These are phyloP conservation scores for Lasiodiplodia theobromae DNA, from an alignment of 2,329 filamentous ascomycete genomes.

Conservation along the genomic window DNA sequence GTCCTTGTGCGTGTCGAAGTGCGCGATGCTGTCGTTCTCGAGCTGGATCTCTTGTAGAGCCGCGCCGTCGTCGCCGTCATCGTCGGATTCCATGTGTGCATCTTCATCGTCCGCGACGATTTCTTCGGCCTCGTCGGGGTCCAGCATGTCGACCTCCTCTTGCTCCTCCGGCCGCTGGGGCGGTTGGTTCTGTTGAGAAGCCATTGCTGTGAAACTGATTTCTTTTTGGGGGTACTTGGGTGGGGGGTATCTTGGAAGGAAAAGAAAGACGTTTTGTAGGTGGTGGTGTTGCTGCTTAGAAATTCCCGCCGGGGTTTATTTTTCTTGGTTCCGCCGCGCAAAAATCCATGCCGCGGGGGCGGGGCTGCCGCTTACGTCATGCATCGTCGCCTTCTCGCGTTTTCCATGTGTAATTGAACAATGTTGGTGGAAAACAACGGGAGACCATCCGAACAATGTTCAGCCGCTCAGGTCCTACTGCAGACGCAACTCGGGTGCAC, in stretches of 20 bases:
- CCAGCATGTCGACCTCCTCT: conserved; percentile 75
- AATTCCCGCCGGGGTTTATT: conserved; percentile 27
- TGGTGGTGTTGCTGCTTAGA: conserved; percentile 27
- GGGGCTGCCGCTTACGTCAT: conserved; percentile 27
- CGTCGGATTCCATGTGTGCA: conserved; percentile 79
- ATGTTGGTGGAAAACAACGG: no score
- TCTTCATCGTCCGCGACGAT: conserved; percentile 71
- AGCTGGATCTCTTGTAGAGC: conserved; percentile 73
- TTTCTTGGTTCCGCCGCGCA: conserved; percentile 21
- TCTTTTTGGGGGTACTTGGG: neutral
- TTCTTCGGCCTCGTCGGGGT: conserved; percentile 79
- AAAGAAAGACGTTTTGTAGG: neutral
- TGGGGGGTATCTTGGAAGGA: neutral
- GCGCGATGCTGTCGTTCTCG: conserved; percentile 90
- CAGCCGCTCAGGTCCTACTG: no score
- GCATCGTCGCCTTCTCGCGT: neutral
- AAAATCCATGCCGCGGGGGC: conserved; percentile 23
- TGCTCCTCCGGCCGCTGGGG: conserved; percentile 42
- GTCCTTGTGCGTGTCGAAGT: conserved; percentile 90
- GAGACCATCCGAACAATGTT: no score
- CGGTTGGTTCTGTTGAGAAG: conserved; percentile 31
- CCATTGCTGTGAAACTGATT: conserved; percentile 29
- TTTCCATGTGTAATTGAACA: no score
- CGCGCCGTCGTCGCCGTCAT: conserved; percentile 61
- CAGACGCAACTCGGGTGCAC: no score